Evolutionary conservation across 352 stramenopile species (phyloP).

Genomic region (Phytophthora constricta): DNA sequence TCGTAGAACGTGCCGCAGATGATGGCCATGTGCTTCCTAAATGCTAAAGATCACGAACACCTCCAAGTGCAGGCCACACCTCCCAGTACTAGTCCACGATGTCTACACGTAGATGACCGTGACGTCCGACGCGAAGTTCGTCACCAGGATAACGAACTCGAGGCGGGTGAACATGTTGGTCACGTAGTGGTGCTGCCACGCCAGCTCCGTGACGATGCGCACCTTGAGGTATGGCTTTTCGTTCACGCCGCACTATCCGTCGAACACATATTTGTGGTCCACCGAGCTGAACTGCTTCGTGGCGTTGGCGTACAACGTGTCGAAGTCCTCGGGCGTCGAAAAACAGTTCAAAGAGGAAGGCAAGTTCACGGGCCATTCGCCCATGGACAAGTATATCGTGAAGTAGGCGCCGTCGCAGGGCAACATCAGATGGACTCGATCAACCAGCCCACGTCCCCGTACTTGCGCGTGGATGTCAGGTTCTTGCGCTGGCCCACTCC

Average conservation of each 20-base stretch:
- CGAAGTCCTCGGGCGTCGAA: constrained; percentile 95
- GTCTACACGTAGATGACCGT: constrained; percentile 98
- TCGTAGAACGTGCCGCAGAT: constrained; percentile 97
- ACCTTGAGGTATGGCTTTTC: constrained; percentile 88
- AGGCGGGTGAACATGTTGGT: no score
- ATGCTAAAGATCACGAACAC: constrained; percentile 98
- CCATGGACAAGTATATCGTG: constrained; percentile 99
- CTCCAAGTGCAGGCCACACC: constrained; percentile 93
- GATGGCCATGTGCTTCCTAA: no score
- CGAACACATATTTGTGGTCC: constrained; percentile 96
- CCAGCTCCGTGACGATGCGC: no score
- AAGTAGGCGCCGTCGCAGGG: constrained; percentile 91
- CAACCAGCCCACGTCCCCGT: constrained; percentile 97
- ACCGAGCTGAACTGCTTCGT: constrained; percentile 92
- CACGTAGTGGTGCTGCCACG: no score
- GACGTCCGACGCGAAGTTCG: constrained; percentile 96
- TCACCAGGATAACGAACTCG: constrained; percentile 80
- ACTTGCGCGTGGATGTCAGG: no score
- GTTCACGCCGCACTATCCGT: constrained; percentile 95
- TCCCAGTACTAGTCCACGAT: constrained; percentile 95
- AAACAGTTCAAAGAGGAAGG: constrained; percentile 94
- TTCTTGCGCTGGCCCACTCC: no score
- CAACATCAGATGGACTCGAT: constrained; percentile 98
- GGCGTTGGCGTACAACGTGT: constrained; percentile 95
- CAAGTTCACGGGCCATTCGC: constrained; percentile 98